Evolutionary conservation across 1,139 yeast species (phyloP).

Genomic region (Ogataea hybrid): DNA sequence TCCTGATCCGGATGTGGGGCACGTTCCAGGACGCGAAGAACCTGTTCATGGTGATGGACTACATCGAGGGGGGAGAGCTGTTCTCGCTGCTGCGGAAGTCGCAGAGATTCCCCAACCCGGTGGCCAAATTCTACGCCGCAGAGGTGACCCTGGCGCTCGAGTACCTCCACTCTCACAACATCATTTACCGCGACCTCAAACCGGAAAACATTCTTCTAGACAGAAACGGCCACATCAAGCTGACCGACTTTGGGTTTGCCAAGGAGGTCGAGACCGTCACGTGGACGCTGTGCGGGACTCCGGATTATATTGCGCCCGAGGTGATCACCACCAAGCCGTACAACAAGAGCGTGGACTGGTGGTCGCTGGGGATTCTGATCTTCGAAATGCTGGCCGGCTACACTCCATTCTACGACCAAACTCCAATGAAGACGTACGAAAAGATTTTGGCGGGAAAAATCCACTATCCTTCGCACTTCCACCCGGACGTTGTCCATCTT

Average conservation of each 20-base stretch:
- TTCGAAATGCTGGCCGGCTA: constrained; percentile 98
- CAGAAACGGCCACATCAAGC: constrained; percentile 88
- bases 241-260: constrained; percentile 96
- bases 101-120: constrained; percentile 93
- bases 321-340: constrained; percentile 95
- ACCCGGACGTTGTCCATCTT: constrained; percentile 81
- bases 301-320: constrained; percentile 97
- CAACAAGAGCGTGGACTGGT: constrained; percentile 97
- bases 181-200: constrained; percentile 90
- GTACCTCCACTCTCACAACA: constrained; percentile 84
- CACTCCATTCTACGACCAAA: constrained; percentile 94
- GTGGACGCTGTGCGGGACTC: constrained; percentile 95
- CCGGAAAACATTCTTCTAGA: constrained; percentile 94
- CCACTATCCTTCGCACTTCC: constrained; percentile 81
- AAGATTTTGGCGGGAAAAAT: constrained; percentile 85
- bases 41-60: constrained; percentile 95
- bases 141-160: constrained; percentile 92
- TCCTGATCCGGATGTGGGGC: constrained; percentile 95
- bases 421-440: constrained; percentile 96
- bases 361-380: constrained; percentile 92
- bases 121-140: constrained; percentile 95
- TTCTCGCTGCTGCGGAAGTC: constrained; percentile 85
- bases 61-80: constrained; percentile 95
- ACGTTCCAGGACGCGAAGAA: constrained; percentile 89
- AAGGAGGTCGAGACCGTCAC: constrained; percentile 93